A percentile compares a stretch with the other conserved stretches of the same genome.
Conservation (phyloP, 371 early-diverging fungal genomes). For the Zychaea mexicana region DNA sequence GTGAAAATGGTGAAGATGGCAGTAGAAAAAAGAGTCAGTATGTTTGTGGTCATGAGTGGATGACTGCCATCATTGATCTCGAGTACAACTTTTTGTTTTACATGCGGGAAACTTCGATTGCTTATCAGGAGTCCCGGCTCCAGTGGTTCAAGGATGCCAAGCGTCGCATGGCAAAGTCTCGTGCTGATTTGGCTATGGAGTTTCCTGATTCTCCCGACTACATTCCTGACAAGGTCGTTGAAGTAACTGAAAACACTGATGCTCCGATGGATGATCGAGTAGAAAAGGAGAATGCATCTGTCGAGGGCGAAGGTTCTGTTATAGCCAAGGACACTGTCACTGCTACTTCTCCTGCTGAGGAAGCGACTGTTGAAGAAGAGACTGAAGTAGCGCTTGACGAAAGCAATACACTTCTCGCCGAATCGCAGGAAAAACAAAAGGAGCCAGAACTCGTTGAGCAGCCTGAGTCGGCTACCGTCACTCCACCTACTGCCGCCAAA, state of each 20-base stretch:
- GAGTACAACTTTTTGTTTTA: conserved; percentile 2
- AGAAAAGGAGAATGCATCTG: neutral
- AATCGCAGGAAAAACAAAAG: neutral
- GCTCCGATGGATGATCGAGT: neutral
- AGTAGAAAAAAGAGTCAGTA: neutral
- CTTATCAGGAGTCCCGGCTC: conserved; percentile 2
- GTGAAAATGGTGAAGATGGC: neutral
- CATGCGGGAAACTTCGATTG: neutral
- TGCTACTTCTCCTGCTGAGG: conserved; percentile 1
- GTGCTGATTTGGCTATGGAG: neutral
- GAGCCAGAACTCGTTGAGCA: neutral
- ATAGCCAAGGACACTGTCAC: neutral
- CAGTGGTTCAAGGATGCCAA: neutral
- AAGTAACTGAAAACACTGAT: neutral
- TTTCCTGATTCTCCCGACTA: neutral
- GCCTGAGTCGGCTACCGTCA: too few species aligned
- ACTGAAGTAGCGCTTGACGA: neutral
- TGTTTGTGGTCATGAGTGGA: conserved; percentile 16
- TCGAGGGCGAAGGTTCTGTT: neutral
- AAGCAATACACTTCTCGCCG: too few species aligned
- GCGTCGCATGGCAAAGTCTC: neutral
- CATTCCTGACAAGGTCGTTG: neutral
- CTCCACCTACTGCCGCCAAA: neutral
- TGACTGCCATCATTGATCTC: conserved; percentile 2
- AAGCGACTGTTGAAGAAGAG: neutral